Base-by-base conservation (phyloP, 331 rosid genomes). In the Stylosanthes scabra region DNA sequence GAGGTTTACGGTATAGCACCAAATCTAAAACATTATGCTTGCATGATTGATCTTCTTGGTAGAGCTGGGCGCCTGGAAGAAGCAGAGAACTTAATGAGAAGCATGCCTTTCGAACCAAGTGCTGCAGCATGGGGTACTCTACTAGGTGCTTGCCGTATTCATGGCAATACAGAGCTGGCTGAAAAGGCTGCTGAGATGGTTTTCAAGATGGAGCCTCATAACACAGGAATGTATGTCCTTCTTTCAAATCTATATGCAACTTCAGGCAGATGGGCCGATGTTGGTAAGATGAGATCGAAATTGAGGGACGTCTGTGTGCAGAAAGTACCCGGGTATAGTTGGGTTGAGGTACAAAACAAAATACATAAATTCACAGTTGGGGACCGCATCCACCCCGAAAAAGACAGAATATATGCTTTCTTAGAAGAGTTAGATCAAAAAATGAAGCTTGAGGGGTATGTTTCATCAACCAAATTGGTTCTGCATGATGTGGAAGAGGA, bases 401-500 rank as follows among this genome's bases (percentile, higher is more conserved):
- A 78, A 60, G 87, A 83, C 50, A 87, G 81, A 76, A 88, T 94
- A 81, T 94, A 89, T 71, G 90, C 89, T 40, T 89, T 86, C 85
- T 78, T 91, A 67, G 96, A 89, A 74, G 96, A 94, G 84, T 76
- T 89, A 80, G 96, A 94, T 79, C 74, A 88, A 40, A 79, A 90
- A 83, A 76, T 91, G 89, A 94, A 87, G 88, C 89, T 13, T 11
- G 96, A 91, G 66, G 99, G 99, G 57, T 94, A 85, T 68, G 88
- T 94, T 83, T 84, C 96, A 73, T 86, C 87, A 51, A 94, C 99
- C 51, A 91, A 91, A 76, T 71, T 89, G 85, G 97, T 94, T 82
- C 74, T 94, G 76, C 99, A 94, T 76, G 99, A 94, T 34, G 99
- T 91, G 81, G 99, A 94, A 85, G 99, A 91, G 81, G 98, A 94